Evolutionary conservation across 257 asterid genomes (phyloP), one percentile per base, ranked within the genome.

Genomic region (Henckelia pumila): DNA sequence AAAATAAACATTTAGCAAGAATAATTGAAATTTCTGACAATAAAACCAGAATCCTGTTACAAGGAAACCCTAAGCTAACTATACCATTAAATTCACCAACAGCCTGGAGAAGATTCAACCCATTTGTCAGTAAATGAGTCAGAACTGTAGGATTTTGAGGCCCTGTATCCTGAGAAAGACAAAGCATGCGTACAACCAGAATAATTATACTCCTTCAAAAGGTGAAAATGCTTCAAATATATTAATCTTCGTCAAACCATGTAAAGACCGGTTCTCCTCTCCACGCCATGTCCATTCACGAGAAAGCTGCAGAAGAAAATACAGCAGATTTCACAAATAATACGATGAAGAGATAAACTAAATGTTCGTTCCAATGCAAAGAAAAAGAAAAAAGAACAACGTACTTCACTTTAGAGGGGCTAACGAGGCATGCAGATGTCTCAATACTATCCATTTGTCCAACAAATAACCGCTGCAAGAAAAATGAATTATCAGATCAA

Each of bases 21-120:
- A 56, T 32, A 30, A 66, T 22, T 13, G 17, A 22, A 47, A 70
- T 67, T 37, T 55, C 63, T 76, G 73, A 71, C 32, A 29, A 44
- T 23, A 62, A 57, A 61, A 56, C 23, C 50, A 47, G 19, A 52
- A 58, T 63, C 56, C n/a, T 37, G 7, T 71, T 52, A 75, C 47
- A 61, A 35, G 53, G 55, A 74, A 69, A 50, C 35, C n/a, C 56
- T 25, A 59, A 57, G 60, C 63, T 26, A 40, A 47, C 53, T 64
- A 63, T 81, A 94, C 99, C 99, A 69, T 76, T 76, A 78, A 94
- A 94, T 23, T 91, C 88, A 61, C 99, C 99, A 59, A 94, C 78
- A 63, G 91, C 96, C 78, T 94, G 99, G 70, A 94, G 92, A 74
- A 94, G 85, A 78, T 94, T 94, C 6, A 88, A 73, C 52, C 99